Evolutionary conservation across 2,329 filamentous ascomycete genomes (phyloP).

Genomic region (Pseudogymnoascus pannorum): DNA sequence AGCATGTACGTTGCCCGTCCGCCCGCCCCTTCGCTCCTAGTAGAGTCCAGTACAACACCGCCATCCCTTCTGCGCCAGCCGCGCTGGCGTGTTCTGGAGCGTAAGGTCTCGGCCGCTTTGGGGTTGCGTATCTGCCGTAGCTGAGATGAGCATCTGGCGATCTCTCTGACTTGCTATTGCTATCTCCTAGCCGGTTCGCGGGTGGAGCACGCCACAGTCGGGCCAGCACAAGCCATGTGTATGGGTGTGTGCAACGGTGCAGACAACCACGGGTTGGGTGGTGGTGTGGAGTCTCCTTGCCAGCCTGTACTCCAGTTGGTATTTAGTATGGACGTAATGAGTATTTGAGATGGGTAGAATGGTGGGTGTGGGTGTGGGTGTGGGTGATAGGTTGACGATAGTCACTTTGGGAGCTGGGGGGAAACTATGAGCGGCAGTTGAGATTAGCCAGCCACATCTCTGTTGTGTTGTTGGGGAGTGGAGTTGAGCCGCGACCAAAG

Average conservation of each 20-base stretch:
- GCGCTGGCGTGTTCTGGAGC: not conserved
- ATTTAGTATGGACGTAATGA: too few relatives aligned
- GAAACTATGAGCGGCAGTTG: slow-evolving; percentile 1
- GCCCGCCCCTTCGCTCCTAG: not conserved
- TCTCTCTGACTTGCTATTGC: not conserved
- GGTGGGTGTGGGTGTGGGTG: not conserved
- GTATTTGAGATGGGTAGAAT: not conserved
- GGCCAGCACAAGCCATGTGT: not conserved
- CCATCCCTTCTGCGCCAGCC: not conserved
- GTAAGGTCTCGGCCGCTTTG: not conserved
- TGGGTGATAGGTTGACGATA: too few relatives aligned
- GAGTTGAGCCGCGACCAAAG: not conserved
- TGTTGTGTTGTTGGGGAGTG: not conserved
- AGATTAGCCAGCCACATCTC: not conserved
- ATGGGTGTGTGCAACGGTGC: not conserved
- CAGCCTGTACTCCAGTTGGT: not conserved
- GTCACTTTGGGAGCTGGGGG: not conserved
- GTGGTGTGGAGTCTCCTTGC: not conserved
- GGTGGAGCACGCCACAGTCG: not conserved
- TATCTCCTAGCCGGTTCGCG: not conserved
- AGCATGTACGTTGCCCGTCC: not conserved
- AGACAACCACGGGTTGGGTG: not conserved
- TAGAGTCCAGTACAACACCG: too few relatives aligned
- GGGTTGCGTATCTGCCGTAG: not conserved
- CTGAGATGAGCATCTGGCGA: not conserved